Evolutionary conservation across 148 eudicot genomes (phyloP), one percentile per base, ranked within the genome.

Genomic region (Arbutus unedo): DNA sequence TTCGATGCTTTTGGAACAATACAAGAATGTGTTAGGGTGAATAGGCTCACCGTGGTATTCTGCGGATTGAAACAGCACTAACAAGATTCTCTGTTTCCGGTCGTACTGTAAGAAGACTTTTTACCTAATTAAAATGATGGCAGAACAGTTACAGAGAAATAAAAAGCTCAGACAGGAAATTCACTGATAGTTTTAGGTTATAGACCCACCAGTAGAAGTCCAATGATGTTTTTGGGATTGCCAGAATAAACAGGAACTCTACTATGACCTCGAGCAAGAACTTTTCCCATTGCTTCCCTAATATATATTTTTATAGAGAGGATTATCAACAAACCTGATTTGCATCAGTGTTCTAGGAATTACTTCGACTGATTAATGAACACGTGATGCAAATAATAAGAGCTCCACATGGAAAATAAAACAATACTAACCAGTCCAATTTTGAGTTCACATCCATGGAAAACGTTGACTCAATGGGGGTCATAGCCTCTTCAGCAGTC

Each of bases 401-500:
- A 74, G 47, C 53, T 59, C 8, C 51, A 4, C 43, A 50, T 14
- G 38, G 48, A 48, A 68, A 73, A 53, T 76, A 18, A 44, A 74
- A 15, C 50, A 84, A 81, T 2, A 81, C 87, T 87, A 84, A 96
- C 99, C 99, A 96, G 88, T 96, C 99, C 84, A 96, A 79, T 77
- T 96, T 96, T 83, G 98, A 93, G 86, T 94, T 90, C 70, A 96
- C 98, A 50, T 95, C 98, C 91, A 95, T 87, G 43, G 97, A 95
- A 91, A 95, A 95, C 8, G 98, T 95, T 80, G 95, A 95, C 83
- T 93, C 99, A 83, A 96, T 91, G 56, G 99, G 99, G n/a, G 99
- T 96, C 99, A 96, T 96, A 45, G 99, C 99, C 88, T 94, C 99
- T 88, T 96, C 91, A 85, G 99, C 98, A 82, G 98, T 96, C 99